Evolutionary conservation across 1,284 basidiomycete genomes (phyloP).

Genomic region (Tilletia caries): DNA sequence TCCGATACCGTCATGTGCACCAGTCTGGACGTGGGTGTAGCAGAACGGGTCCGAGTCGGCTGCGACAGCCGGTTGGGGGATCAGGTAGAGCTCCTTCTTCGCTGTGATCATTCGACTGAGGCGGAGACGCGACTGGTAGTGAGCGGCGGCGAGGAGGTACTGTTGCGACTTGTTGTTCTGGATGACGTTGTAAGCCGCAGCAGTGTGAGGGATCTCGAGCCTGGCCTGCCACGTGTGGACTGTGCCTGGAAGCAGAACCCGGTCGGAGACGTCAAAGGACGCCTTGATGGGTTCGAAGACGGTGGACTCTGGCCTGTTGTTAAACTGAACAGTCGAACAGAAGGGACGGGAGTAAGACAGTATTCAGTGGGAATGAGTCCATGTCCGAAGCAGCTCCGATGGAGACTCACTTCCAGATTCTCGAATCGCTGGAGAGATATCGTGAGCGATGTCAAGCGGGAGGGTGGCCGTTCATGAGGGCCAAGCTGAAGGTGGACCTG

Average conservation of each 20-base stretch:
- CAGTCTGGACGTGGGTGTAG: not conserved
- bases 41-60: not conserved
- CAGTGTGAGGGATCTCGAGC: not conserved
- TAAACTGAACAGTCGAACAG: not conserved
- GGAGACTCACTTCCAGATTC: not conserved
- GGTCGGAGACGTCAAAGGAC: not conserved
- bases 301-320: not conserved
- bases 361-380: not conserved
- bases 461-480: not conserved
- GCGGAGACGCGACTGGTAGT: not conserved
- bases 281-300: not conserved
- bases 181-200: not conserved
- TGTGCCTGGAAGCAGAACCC: not conserved
- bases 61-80: not conserved
- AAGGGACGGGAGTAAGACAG: too few relatives aligned
- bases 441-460: not conserved
- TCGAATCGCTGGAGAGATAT: not conserved
- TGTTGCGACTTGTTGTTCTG: not conserved
- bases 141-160: not conserved
- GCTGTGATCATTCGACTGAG: not conserved
- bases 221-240: not conserved
- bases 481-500: not conserved
- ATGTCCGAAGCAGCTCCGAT: not conserved
- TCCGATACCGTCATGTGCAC: slow-evolving; percentile 1
- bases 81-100: not conserved